Evolutionary conservation across 1,139 yeast species (phyloP), one percentile per base, ranked within the genome.

Genomic region (Saccharomyces hybrid): DNA sequence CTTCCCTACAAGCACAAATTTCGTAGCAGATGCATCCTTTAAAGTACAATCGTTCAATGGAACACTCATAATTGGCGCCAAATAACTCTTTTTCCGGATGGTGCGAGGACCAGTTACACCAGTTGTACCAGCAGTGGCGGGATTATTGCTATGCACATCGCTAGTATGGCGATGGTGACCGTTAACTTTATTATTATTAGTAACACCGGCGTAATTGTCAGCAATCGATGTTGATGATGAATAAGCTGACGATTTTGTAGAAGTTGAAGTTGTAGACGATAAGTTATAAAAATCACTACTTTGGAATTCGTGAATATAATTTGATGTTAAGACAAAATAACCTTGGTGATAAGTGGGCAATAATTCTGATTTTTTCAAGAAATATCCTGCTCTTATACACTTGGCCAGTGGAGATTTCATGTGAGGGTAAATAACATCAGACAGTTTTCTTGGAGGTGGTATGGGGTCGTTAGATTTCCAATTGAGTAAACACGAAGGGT

Each of bases 261-360:
- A 38, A 38, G 42, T 38, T 14, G 42, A 16, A 8, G n/a, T 16
- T 3, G 42, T 8, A 16, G 42, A 38, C 7, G 42, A 38, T 16
- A 46, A n/a, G 28, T 32, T 50, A n/a, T 31, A 47, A 28, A 88
- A 74, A 66, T 85, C 86, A 46, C 78, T 73, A 1, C 84, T 75
- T 65, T 81, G 83, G 70, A 85, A 86, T 66, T 86, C 93, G 68
- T 85, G 93, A 47, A 86, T 70, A 59, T 77, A 85, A 62, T 82
- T 83, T 62, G 88, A 80, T 2, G 93, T 85, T 53, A 86, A 73
- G n/a, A 86, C 87, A 62, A 82, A 86, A 77, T 84, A 86, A 31
- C 84, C 81, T 63, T 79, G 79, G 3, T 82, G 78, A 68, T 84
- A 84, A 52, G 84, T 84, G 60, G 84, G 72, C 60, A 78, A 13